phyloP scores from a whole-genome alignment of 192 early-diverging fungal genomes.

The Coemansia reversa region DNA sequence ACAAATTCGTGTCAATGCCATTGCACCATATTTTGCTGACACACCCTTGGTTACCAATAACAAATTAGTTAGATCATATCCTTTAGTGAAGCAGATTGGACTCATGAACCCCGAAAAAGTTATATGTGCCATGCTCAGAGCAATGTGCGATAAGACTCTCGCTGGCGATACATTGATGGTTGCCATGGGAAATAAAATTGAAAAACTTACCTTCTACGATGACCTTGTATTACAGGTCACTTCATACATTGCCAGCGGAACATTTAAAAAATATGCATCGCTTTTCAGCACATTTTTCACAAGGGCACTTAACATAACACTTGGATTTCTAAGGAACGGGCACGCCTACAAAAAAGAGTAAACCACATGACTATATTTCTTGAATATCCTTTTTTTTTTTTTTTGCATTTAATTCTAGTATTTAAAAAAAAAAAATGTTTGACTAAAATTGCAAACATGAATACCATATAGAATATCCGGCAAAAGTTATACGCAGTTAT shows the following conservation, averaged over 20 bases:
- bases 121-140: slow-evolving; percentile 56
- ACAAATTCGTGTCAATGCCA: slow-evolving; percentile 61
- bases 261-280: slow-evolving; percentile 25
- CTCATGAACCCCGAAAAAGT: slow-evolving; percentile 54
- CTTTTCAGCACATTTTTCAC: slow-evolving; percentile 16
- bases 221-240: slow-evolving; percentile 25
- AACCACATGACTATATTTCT: neutral
- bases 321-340: slow-evolving; percentile 24
- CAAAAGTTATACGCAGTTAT: neutral
- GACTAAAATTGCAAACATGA: neutral
- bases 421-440: neutral
- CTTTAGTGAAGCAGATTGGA: slow-evolving; percentile 32
- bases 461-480: neutral
- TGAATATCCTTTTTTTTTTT: neutral
- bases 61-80: slow-evolving; percentile 27
- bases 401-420: slow-evolving; percentile 1
- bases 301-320: slow-evolving; percentile 7
- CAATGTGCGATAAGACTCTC: slow-evolving; percentile 57
- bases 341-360: neutral
- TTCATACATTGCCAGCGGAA: slow-evolving; percentile 37
- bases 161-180: slow-evolving; percentile 57
- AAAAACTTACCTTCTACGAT: slow-evolving; percentile 35
- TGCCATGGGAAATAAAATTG: slow-evolving; percentile 27
- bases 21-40: slow-evolving; percentile 62
- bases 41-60: slow-evolving; percentile 56